These are phyloP conservation scores for Lichina pygmaea DNA, from an alignment of 495 filamentous ascomycete species.

Conservation along the genomic window DNA sequence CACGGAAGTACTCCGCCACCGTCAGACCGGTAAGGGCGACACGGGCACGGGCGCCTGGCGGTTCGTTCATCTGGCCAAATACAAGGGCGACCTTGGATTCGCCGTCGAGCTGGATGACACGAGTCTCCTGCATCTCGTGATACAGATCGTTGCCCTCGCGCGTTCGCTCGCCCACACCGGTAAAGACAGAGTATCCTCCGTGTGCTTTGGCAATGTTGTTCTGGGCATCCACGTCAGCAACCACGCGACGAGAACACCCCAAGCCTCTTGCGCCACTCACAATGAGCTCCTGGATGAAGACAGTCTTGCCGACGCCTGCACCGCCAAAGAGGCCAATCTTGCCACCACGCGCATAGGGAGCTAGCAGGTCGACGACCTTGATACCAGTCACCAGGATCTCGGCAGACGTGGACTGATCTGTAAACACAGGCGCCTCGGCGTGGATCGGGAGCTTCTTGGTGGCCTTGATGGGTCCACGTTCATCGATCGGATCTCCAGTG, in stretches of 20 bases:
- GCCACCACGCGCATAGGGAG: conserved; percentile 98
- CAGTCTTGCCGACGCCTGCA: conserved; percentile 99
- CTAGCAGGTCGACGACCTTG: conserved; percentile 97
- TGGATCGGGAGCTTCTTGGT: conserved; percentile 74
- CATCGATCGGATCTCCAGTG: conserved; percentile 98
- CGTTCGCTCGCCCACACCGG: conserved; percentile 98
- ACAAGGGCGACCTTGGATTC: conserved; percentile 98
- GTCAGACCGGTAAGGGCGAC: conserved; percentile 89
- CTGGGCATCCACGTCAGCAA: conserved; percentile 11
- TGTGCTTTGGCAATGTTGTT: conserved; percentile 99
- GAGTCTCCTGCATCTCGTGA: conserved; percentile 99
- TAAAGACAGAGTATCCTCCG: conserved; percentile 99
- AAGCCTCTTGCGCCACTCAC: conserved; percentile 16
- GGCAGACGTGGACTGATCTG: conserved; percentile 81
- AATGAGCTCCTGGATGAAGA: conserved; percentile 99
- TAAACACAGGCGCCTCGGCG: conserved; percentile 71
- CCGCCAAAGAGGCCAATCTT: conserved; percentile 99
- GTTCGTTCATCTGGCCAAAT: conserved; percentile 99
- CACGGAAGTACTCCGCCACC: conserved; percentile 90
- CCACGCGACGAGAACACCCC: not conserved
- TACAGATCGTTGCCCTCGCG: conserved; percentile 99
- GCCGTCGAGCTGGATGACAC: conserved; percentile 96
- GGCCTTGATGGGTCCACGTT: conserved; percentile 92
- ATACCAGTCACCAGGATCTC: conserved; percentile 97
- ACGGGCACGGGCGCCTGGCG: conserved; percentile 97